Percentiles rank a stretch among this genome's conserved stretches.
These are phyloP conservation scores for Gomphus sp. DNA, from an alignment of 1,284 basidiomycete species.

Conservation along the genomic window DNA sequence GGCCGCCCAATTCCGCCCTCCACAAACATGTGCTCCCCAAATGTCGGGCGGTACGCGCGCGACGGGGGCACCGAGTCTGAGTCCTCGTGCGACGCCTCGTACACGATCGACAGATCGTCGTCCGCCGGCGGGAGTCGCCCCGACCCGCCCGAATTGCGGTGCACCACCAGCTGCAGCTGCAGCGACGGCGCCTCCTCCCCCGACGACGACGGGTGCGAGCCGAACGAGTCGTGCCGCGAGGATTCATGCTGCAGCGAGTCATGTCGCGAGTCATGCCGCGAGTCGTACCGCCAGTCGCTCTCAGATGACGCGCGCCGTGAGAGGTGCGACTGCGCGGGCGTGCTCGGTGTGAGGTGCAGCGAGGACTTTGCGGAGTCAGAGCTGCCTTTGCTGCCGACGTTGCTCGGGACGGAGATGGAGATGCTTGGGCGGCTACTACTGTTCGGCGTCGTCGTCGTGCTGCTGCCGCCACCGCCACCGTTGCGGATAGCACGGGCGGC, in stretches of 20 bases:
- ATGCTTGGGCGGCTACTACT: not conserved
- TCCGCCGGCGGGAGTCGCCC: slow-evolving; percentile 7
- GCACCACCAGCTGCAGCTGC: not conserved
- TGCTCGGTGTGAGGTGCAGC: slow-evolving; percentile 8
- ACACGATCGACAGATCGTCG: slow-evolving; percentile 10
- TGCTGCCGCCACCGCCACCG: no score
- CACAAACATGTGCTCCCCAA: slow-evolving; percentile 9
- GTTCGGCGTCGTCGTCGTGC: not conserved
- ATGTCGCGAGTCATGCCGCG: not conserved
- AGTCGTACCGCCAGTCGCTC: not conserved
- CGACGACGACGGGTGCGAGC: not conserved
- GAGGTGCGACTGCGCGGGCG: not conserved
- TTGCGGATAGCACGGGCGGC: no score
- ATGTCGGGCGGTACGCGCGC: not conserved
- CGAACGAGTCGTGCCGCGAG: not conserved
- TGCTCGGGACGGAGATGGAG: not conserved
- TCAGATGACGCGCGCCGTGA: not conserved
- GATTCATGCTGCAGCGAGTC: no score
- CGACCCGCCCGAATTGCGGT: not conserved
- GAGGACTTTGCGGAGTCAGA: not conserved
- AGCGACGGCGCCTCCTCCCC: not conserved
- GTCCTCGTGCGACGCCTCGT: slow-evolving; percentile 10
- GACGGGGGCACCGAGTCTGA: slow-evolving; percentile 7
- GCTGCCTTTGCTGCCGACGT: not conserved
- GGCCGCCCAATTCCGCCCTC: slow-evolving; percentile 8